These are phyloP conservation scores for Candida krabiensis DNA, from an alignment of 805 yeast genomes.

Conservation along the genomic window DNA sequence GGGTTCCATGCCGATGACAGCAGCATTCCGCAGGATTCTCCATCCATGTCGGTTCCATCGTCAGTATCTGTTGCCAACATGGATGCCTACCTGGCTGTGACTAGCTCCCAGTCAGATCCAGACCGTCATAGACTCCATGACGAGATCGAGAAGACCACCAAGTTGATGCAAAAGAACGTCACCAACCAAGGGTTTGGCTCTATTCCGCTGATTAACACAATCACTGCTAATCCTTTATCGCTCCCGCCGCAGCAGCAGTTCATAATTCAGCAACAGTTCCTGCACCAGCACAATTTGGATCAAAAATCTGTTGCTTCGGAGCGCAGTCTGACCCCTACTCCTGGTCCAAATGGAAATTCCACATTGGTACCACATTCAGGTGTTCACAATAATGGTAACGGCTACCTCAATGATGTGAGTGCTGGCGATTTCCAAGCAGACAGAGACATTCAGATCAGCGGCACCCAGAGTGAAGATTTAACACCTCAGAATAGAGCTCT, in stretches of 20 bases:
- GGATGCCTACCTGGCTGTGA: neutral
- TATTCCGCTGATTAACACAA: constrained; percentile 2
- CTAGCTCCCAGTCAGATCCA: constrained; percentile 2
- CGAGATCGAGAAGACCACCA: constrained; percentile 12
- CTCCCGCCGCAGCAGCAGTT: constrained; percentile 10
- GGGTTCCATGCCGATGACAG: constrained; percentile 1
- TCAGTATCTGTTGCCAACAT: constrained; percentile 1
- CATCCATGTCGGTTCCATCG: constrained; percentile 1
- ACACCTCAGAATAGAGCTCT: neutral
- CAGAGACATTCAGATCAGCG: neutral
- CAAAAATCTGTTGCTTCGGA: constrained; percentile 3
- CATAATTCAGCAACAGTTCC: constrained; percentile 9
- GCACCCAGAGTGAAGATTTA: neutral
- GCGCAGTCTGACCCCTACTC: neutral
- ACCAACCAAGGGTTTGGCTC: constrained; percentile 2
- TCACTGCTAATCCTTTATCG: constrained; percentile 4
- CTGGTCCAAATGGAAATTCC: neutral
- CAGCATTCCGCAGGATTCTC: neutral
- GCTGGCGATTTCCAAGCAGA: constrained; percentile 1
- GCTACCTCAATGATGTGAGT: neutral
- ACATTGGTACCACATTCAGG: neutral
- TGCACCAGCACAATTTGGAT: constrained; percentile 5
- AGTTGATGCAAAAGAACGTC: constrained; percentile 8
- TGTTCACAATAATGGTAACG: neutral
- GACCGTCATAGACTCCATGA: constrained; percentile 7